Evolutionary conservation across 331 rosid genomes (phyloP).

Genomic region (Rhamnella rubrinervis): DNA sequence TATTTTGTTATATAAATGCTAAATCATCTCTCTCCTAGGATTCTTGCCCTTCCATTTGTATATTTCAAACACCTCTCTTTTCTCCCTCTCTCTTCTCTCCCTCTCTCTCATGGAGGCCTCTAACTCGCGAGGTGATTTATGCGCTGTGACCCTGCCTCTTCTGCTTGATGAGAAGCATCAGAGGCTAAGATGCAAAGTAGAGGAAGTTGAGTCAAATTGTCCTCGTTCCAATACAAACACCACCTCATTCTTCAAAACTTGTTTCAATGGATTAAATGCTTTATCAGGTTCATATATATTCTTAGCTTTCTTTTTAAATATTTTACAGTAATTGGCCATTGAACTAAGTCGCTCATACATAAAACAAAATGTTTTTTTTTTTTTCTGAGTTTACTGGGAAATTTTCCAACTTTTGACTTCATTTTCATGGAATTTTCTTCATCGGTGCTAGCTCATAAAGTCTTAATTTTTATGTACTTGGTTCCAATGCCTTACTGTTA

Average conservation of each 20-base stretch:
- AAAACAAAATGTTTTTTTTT: not conserved
- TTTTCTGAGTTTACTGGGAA: too few species aligned
- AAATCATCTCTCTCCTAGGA: too few species aligned
- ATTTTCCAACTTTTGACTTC: too few species aligned
- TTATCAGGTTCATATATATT: slow-evolving; percentile 51
- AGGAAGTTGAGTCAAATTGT: slow-evolving; percentile 29
- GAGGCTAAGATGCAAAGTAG: slow-evolving; percentile 26
- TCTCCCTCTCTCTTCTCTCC: not conserved
- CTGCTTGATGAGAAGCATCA: slow-evolving; percentile 28
- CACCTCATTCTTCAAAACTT: slow-evolving; percentile 42
- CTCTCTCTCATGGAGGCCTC: slow-evolving; percentile 30
- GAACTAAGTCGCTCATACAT: not conserved
- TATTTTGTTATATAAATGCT: too few species aligned
- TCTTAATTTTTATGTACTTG: too few species aligned
- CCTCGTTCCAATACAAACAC: slow-evolving; percentile 5
- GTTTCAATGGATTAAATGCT: slow-evolving; percentile 65
- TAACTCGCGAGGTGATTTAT: not conserved
- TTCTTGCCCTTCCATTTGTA: too few species aligned
- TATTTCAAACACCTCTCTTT: too few species aligned
- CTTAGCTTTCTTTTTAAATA: not conserved
- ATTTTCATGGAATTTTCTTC: too few species aligned
- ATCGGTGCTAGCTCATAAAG: too few species aligned
- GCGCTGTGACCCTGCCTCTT: slow-evolving; percentile 43
- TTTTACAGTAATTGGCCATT: too few species aligned
- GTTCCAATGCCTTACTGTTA: not conserved